Evolutionary conservation across 2,329 filamentous ascomycete genomes (phyloP).

Genomic region (Samsoniella hepiali): DNA sequence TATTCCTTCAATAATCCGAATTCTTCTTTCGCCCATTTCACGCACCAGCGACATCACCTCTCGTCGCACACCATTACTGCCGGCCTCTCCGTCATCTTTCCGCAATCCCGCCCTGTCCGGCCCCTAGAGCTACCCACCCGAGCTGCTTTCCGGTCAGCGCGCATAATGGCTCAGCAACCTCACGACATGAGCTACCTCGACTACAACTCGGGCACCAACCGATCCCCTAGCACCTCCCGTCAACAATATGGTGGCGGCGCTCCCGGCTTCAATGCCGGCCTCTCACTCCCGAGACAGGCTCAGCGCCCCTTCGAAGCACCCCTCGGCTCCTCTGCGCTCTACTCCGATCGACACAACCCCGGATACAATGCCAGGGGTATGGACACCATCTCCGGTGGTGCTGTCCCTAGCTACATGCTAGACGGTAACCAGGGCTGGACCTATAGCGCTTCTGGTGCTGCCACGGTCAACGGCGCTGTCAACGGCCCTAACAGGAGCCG

Average conservation of each 20-base stretch:
- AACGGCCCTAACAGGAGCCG: conserved; percentile 60
- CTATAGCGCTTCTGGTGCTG: conserved; percentile 65
- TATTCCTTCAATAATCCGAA: background rate
- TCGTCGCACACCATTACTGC: background rate
- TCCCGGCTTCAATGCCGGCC: conserved; percentile 49
- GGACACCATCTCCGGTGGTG: conserved; percentile 41
- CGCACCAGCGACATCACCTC: background rate
- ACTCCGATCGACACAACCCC: conserved; percentile 65
- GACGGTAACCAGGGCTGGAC: conserved; percentile 81
- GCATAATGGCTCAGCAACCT: conserved; percentile 44
- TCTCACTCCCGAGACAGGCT: conserved; percentile 46
- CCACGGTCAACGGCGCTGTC: conserved; percentile 60
- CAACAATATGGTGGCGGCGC: conserved; percentile 49
- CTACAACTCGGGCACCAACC: conserved; percentile 57
- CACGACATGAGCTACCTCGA: conserved; percentile 70
- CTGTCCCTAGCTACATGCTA: conserved; percentile 49
- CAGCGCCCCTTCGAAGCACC: conserved; percentile 77
- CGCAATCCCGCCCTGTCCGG: background rate
- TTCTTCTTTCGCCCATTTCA: background rate
- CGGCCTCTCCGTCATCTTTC: background rate
- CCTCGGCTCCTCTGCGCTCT: conserved; percentile 61
- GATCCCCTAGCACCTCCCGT: conserved; percentile 65
- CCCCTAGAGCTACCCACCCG: background rate
- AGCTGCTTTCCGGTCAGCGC: background rate
- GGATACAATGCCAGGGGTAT: conserved; percentile 58